These are phyloP conservation scores for Sclerotiophoma versabilis DNA, from an alignment of 2,329 filamentous ascomycete genomes.

Conservation along the genomic window DNA sequence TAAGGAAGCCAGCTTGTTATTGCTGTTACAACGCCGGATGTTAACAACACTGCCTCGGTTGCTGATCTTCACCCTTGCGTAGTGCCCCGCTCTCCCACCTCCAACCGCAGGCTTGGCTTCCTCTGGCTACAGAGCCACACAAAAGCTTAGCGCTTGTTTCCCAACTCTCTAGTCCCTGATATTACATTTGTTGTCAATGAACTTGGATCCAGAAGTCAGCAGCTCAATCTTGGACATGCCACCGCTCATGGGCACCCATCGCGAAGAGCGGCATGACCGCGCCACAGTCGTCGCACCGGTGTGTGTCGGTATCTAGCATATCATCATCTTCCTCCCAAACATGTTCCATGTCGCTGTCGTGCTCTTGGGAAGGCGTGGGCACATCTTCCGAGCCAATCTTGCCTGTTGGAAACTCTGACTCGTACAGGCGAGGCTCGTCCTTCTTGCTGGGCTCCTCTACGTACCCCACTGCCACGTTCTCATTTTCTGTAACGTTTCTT, in stretches of 20 bases:
- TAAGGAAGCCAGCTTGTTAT: too few relatives aligned
- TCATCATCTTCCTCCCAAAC: conserved; percentile 44
- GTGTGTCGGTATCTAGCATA: conserved; percentile 39
- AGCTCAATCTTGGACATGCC: conserved; percentile 52
- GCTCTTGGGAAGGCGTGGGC: conserved; percentile 35
- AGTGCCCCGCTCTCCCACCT: conserved; percentile 1
- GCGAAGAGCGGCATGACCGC: conserved; percentile 65
- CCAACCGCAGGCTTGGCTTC: not conserved
- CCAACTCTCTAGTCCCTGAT: not conserved
- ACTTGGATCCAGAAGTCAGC: conserved; percentile 25
- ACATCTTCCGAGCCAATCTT: conserved; percentile 44
- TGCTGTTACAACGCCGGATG: not conserved
- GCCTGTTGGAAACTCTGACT: not conserved
- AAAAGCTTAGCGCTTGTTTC: conserved; percentile 4
- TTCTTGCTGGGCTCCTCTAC: conserved; percentile 7
- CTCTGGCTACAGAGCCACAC: not conserved
- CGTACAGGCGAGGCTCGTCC: not conserved
- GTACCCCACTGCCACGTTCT: conserved; percentile 1
- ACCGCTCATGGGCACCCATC: conserved; percentile 63
- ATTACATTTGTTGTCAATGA: conserved; percentile 4
- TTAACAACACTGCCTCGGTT: conserved; percentile 5
- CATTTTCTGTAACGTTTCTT: conserved; percentile 43
- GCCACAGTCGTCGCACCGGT: conserved; percentile 59
- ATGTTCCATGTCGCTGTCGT: conserved; percentile 23
- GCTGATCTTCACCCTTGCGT: conserved; percentile 5